A percentile compares a stretch with the other conserved stretches of the same genome.
Conservation (phyloP, 75 land plant genomes). For the Cryptomeria japonica region DNA sequence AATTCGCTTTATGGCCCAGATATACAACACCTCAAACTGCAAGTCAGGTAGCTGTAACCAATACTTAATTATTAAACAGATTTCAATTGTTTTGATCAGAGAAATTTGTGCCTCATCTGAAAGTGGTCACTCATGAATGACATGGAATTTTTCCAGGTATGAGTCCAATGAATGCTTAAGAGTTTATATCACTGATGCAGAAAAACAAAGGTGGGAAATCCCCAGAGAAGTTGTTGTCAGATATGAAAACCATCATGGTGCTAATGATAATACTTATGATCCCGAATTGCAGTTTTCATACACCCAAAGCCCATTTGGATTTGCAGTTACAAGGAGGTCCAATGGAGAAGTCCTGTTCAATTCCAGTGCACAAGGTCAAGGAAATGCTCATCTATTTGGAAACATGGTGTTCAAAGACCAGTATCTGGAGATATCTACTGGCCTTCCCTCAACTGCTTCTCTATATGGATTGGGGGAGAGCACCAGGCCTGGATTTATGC, state of each 20-base stretch:
- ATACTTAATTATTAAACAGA: not conserved
- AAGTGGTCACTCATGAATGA: not conserved
- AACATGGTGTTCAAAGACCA: conserved; percentile 85
- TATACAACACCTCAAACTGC: not conserved
- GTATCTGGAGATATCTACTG: conserved; percentile 82
- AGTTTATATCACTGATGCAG: conserved; percentile 49
- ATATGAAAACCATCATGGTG: not conserved
- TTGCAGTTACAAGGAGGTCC: conserved; percentile 57
- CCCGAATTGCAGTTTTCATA: conserved; percentile 61
- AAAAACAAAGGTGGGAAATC: conserved; percentile 53
- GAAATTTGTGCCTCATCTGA: not conserved
- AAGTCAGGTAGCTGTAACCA: not conserved
- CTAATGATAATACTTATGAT: not conserved
- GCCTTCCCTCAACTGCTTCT: conserved; percentile 49
- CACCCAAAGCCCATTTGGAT: conserved; percentile 67
- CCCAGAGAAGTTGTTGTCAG: conserved; percentile 44
- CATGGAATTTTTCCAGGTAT: conserved; percentile 19
- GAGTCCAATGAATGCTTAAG: conserved; percentile 44
- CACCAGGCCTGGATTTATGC: conserved; percentile 63
- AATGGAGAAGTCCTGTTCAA: conserved; percentile 72
- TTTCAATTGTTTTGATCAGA: not conserved
- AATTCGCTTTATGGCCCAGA: conserved; percentile 9
- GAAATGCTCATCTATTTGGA: conserved; percentile 2
- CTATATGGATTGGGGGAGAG: conserved; percentile 90
- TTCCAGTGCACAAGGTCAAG: conserved; percentile 14